phyloP scores from a whole-genome alignment of 805 yeast species.

The Torulaspora indica region DNA sequence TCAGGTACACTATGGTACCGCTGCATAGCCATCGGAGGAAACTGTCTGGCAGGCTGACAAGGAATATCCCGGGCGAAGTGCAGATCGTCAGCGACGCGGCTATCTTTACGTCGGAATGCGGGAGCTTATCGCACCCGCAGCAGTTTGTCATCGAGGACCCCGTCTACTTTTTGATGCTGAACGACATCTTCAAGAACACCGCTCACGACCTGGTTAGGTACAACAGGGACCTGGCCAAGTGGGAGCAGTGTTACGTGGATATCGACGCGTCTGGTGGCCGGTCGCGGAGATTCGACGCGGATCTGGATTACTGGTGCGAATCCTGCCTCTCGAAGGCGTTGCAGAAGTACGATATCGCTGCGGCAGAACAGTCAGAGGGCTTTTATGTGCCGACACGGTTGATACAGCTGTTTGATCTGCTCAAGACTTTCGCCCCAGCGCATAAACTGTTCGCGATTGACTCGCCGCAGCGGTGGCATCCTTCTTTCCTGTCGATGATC shows the following conservation, averaged over 20 bases:
- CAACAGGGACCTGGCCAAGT: slow-evolving; percentile 6
- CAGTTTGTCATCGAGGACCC: slow-evolving; percentile 29
- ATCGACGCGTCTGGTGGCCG: slow-evolving; percentile 8
- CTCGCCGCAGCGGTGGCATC: slow-evolving; percentile 20
- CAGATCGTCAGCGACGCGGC: slow-evolving; percentile 17
- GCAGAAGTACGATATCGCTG: slow-evolving; percentile 3
- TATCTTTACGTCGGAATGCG: slow-evolving; percentile 14
- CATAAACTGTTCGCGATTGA: slow-evolving; percentile 30
- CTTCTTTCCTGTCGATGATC: slow-evolving; percentile 11
- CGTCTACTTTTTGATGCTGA: slow-evolving; percentile 27
- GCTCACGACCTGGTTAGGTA: slow-evolving; percentile 29
- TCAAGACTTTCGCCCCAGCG: slow-evolving; percentile 25
- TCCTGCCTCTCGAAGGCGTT: slow-evolving; percentile 15
- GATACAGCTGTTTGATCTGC: slow-evolving; percentile 25
- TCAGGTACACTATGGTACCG: slow-evolving; percentile 29
- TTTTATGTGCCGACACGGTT: slow-evolving; percentile 29
- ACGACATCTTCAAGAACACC: slow-evolving; percentile 28
- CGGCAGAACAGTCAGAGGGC: slow-evolving; percentile 3
- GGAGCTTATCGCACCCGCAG: slow-evolving; percentile 1
- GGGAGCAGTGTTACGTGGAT: slow-evolving; percentile 31
- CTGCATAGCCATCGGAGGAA: slow-evolving; percentile 19
- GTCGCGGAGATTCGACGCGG: slow-evolving; percentile 12
- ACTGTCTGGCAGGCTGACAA: slow-evolving; percentile 4
- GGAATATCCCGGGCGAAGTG: slow-evolving; percentile 22
- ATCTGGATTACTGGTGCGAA: slow-evolving; percentile 28